Evolutionary conservation across 2,329 filamentous ascomycete genomes (phyloP).

Genomic region (Nemania abortiva): DNA sequence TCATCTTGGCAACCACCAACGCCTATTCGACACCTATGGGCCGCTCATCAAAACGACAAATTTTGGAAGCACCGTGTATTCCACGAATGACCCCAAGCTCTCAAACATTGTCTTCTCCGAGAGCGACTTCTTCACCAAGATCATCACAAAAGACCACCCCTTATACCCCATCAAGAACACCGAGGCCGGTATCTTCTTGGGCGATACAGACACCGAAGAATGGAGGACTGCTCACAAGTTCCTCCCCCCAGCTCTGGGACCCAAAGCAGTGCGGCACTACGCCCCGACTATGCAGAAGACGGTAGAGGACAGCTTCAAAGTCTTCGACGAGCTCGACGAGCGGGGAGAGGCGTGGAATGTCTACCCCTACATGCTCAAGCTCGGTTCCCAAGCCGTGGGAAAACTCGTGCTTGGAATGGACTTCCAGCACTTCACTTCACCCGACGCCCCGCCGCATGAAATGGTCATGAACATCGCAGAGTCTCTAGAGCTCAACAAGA

Average conservation of each 20-base stretch:
- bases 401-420: constrained; percentile 61
- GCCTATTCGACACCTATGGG: constrained; percentile 66
- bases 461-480: constrained; percentile 65
- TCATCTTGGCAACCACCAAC: constrained; percentile 67
- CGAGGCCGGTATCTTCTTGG: constrained; percentile 59
- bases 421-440: constrained; percentile 58
- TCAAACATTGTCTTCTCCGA: constrained; percentile 62
- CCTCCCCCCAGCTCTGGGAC: constrained; percentile 67
- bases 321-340: constrained; percentile 64
- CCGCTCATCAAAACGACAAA: constrained; percentile 64
- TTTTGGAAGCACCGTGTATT: constrained; percentile 63
- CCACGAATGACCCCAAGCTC: constrained; percentile 63
- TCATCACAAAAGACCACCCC: constrained; percentile 64
- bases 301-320: constrained; percentile 62
- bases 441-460: constrained; percentile 62
- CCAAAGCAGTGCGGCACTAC: constrained; percentile 72
- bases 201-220: constrained; percentile 64
- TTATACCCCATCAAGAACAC: constrained; percentile 58
- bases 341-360: constrained; percentile 61
- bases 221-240: constrained; percentile 71
- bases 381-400: constrained; percentile 60
- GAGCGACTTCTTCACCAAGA: constrained; percentile 66
- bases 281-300: constrained; percentile 69
- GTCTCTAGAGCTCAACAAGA: constrained; percentile 68
- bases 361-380: constrained; percentile 64